Conservation (phyloP, 257 asterid genomes). For the Agastache rugosa region DNA sequence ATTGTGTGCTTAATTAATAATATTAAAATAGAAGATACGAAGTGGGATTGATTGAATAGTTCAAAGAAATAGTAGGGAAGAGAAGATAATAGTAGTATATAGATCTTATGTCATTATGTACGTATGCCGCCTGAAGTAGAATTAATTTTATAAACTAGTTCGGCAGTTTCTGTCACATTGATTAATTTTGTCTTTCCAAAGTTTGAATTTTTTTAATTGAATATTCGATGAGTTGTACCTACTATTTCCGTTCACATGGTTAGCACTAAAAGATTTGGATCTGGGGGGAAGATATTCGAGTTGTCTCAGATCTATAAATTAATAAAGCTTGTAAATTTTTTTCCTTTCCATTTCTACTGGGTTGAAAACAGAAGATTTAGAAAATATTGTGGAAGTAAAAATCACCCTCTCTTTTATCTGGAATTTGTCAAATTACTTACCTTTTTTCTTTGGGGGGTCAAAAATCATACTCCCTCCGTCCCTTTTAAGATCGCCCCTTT, state of each 20-base stretch:
- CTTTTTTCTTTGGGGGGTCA: no score
- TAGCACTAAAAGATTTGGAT: slow-evolving; percentile 23
- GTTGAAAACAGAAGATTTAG: not conserved
- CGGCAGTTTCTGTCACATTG: slow-evolving; percentile 14
- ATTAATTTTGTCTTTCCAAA: slow-evolving; percentile 7
- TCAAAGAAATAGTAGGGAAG: not conserved
- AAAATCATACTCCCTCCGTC: no score
- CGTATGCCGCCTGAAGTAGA: not conserved
- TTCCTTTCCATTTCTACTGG: not conserved
- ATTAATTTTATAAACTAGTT: not conserved
- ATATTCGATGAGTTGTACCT: slow-evolving; percentile 21
- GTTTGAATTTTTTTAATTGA: not conserved
- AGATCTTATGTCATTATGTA: not conserved
- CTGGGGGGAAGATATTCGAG: not conserved
- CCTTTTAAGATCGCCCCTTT: no score
- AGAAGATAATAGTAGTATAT: slow-evolving; percentile 7
- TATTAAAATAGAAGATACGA: not conserved
- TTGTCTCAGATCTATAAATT: not conserved
- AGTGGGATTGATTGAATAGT: not conserved
- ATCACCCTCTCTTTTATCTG: no score
- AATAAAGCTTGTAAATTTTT: not conserved
- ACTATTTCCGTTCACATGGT: slow-evolving; percentile 30
- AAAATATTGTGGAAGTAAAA: no score
- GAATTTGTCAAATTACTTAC: no score
- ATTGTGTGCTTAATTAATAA: not conserved